Percentiles rank a stretch among this genome's conserved stretches.
These are phyloP conservation scores for Xylaria sp. DNA, from an alignment of 2,329 filamentous ascomycete genomes.

Conservation along the genomic window DNA sequence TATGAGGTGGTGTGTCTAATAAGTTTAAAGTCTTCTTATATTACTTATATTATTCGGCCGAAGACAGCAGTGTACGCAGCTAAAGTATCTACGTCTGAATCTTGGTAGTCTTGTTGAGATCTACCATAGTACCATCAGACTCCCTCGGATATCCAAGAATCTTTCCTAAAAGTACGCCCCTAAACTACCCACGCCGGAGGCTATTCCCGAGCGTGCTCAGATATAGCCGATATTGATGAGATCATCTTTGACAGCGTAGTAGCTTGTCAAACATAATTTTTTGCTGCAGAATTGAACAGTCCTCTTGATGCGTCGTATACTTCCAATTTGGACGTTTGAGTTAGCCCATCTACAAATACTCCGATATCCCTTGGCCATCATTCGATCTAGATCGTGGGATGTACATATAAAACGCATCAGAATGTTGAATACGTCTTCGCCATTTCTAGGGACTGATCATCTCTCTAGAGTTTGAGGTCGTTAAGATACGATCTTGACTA, in stretches of 20 bases:
- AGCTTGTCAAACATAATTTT: no score
- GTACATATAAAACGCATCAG: not conserved
- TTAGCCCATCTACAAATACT: not conserved
- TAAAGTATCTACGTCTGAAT: not conserved
- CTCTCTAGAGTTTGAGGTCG: not conserved
- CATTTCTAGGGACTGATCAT: not conserved
- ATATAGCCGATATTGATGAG: not conserved
- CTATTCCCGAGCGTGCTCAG: not conserved
- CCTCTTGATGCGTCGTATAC: not conserved
- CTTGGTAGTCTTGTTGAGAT: not conserved
- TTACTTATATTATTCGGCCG: not conserved
- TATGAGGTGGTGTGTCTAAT: not conserved
- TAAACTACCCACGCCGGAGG: not conserved
- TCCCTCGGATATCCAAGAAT: not conserved
- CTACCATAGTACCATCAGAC: not conserved
- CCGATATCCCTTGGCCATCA: not conserved
- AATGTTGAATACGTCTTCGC: not conserved
- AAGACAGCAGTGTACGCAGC: not conserved
- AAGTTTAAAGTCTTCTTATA: not conserved
- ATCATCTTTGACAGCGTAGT: not conserved
- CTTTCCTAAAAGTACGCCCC: not conserved
- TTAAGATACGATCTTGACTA: not conserved
- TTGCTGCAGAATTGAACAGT: not conserved
- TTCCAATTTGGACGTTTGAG: not conserved
- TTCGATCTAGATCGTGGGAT: not conserved